Base-by-base conservation (phyloP, 2,329 filamentous ascomycete genomes). In the Xylariaceae sp. region DNA sequence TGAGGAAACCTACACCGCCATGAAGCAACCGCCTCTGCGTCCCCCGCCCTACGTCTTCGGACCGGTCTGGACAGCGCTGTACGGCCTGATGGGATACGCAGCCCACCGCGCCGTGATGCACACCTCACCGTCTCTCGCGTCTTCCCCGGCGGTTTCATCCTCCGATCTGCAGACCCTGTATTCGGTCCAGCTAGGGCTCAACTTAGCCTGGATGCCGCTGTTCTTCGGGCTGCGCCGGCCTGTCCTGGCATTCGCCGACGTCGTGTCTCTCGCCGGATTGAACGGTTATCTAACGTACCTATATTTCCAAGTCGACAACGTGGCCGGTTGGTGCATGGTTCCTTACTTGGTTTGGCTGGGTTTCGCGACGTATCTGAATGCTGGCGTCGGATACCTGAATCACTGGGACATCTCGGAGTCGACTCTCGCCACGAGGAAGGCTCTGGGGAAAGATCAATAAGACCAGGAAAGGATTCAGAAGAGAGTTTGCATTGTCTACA, bases 171-270 rank as follows among this genome's bases (percentile, higher is more conserved):
- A 86, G 89, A 89, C 87, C 0, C 79, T 96, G 29, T 96, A 96
- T 76, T 88, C 88, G 2, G 77, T 91, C 55, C 92, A 96, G 72
- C 84, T 96, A 6, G 88, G 80, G 10, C 77, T 96, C 48, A 96
- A 96, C 70, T 76, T 95, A 29, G 71, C 86, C 50, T 97, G 89
- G 89, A 96, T 91, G 81, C 92, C 92, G 12, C 80, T 96, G 10
- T 96, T 96, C 80, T 96, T 96, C 68, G 80, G 81, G n/a, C 67
- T 86, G 47, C 85, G 86, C 60, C 81, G 83, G 15, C 90, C 91
- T 1, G 77, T 86, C 49, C 81, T 84, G 66, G 91, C 92, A 3
- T 83, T 89, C 6, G 79, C 80, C 26, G 89, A 96, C 68, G 86
- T 95, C 47, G 72, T 88, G 26, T 79, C 85, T 0, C 76, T 96